These are phyloP conservation scores for Waltiozyma sp. DNA, from an alignment of 1,139 yeast species.

Conservation along the genomic window DNA sequence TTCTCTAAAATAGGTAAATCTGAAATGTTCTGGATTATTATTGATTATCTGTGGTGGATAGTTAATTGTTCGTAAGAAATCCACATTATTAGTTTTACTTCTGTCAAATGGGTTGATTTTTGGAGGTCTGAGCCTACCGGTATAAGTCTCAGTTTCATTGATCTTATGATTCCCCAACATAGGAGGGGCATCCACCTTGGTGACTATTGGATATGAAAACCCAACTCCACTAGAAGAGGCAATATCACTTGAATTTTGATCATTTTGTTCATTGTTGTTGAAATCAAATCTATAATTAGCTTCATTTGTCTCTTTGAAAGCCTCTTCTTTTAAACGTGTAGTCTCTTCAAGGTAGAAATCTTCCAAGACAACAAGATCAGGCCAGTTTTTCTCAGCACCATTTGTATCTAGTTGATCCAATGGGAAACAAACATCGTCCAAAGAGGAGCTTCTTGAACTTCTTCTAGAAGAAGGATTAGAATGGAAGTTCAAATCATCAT, in stretches of 20 bases:
- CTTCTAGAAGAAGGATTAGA: constrained; percentile 70
- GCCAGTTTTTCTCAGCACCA: constrained; percentile 45
- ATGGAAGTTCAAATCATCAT: constrained; percentile 18
- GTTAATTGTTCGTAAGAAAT: constrained; percentile 16
- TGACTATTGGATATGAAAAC: constrained; percentile 29
- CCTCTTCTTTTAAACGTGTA: constrained; percentile 33
- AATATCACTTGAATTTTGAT: constrained; percentile 18
- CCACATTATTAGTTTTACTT: constrained; percentile 18
- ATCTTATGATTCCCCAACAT: constrained; percentile 33
- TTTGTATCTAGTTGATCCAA: constrained; percentile 38
- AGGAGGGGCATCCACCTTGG: constrained; percentile 27
- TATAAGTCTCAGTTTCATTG: constrained; percentile 54
- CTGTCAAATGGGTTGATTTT: constrained; percentile 71
- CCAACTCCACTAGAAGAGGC: constrained; percentile 19
- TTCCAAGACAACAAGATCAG: constrained; percentile 63
- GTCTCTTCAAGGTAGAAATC: constrained; percentile 69
- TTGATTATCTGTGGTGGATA: constrained; percentile 31
- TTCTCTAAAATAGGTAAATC: constrained; percentile 89
- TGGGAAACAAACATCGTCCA: constrained; percentile 86
- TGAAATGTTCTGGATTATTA: constrained; percentile 35
- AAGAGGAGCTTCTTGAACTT: constrained; percentile 57
- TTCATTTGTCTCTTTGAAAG: constrained; percentile 30
- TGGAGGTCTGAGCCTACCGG: constrained; percentile 60
- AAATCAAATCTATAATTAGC: constrained; percentile 26
- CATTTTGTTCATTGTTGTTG: constrained; percentile 13